Conservation (phyloP, 768 basidiomycete genomes). For the Tephrocybe sp. region DNA sequence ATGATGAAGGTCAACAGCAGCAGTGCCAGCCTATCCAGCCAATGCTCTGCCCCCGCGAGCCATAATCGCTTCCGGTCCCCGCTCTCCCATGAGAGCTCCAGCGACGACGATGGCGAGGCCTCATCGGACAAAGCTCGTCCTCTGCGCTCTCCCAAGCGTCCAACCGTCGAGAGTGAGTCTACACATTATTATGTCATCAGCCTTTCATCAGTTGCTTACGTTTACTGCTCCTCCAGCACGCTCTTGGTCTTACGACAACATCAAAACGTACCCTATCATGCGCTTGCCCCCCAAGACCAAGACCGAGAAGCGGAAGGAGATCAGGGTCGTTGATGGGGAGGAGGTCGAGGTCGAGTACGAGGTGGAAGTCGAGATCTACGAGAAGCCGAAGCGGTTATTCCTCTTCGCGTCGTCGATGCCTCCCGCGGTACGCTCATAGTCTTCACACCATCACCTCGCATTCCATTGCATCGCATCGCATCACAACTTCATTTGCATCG, state of each 20-base stretch:
- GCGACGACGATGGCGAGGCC: constrained; percentile 11
- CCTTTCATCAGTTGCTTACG: constrained; percentile 5
- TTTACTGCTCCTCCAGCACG: constrained; percentile 47
- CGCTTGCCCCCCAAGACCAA: constrained; percentile 49
- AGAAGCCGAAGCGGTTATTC: constrained; percentile 65
- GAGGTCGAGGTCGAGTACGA: constrained; percentile 39
- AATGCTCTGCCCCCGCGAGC: constrained; percentile 27
- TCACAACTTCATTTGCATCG: constrained; percentile 6
- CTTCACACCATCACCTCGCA: constrained; percentile 4
- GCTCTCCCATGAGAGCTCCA: constrained; percentile 26
- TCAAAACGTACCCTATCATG: constrained; percentile 69
- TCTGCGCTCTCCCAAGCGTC: constrained; percentile 32
- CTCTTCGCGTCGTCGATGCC: constrained; percentile 48
- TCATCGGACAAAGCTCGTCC: constrained; percentile 19
- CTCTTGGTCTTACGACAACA: constrained; percentile 77
- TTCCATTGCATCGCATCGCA: neutral
- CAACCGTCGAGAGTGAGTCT: constrained; percentile 54
- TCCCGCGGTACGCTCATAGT: constrained; percentile 7
- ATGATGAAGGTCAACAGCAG: constrained; percentile 37
- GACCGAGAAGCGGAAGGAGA: constrained; percentile 51
- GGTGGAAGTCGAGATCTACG: constrained; percentile 51
- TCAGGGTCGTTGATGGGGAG: constrained; percentile 45
- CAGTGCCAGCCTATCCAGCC: constrained; percentile 36
- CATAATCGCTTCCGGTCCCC: constrained; percentile 30
- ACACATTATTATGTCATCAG: constrained; percentile 1